Evolutionary conservation across 495 filamentous ascomycete species (phyloP), one percentile per base, ranked within the genome.

Genomic region (Daldinia childiae): DNA sequence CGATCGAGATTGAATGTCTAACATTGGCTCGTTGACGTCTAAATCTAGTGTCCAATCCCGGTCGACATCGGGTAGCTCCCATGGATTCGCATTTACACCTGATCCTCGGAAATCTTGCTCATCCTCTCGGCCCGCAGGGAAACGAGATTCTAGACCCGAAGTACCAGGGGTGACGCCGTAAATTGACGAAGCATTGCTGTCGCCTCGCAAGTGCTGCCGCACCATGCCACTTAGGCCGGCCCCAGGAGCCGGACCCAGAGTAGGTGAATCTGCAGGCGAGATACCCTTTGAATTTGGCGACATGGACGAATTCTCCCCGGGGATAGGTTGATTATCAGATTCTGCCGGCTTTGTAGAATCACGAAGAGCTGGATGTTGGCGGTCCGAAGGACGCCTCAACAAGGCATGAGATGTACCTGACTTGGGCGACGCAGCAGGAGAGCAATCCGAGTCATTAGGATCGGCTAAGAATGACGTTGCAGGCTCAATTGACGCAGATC

Each of bases 141-240:
- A 85, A 1, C 79, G 79, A 6, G 82, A 80, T 8, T 78, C 80
- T 3, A 77, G 66, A n/a, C 74, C 73, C 0, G 74, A 72, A 1
- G 71, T 76, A 15, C 75, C 68, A 9, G 75, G 74, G 0, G 67
- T 38, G 1, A 62, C 66, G 4, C 85, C 89, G 76, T 90, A 92
- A 50, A 95, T 84, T 0, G 93, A 95, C 24, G 94, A 97, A 43
- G 86, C 83, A 61, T 90, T 90, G 79, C 95, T 98, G 58, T 91
- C 88, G 14, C 87, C 87, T 24, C 95, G 90, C 14, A 99, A 85
- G 79, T 98, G 96, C 63, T 93, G 89, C 32, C 91, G 90, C 39
- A 98, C 90, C 78, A 98, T 86, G 19, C 92, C 91, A 74, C 89
- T 93, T 19, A 98, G 83, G 12, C 91, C 92, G 57, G 88, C 80